phyloP scores from a whole-genome alignment of 169 alveolate genomes.

The Besnoitia besnoiti region DNA sequence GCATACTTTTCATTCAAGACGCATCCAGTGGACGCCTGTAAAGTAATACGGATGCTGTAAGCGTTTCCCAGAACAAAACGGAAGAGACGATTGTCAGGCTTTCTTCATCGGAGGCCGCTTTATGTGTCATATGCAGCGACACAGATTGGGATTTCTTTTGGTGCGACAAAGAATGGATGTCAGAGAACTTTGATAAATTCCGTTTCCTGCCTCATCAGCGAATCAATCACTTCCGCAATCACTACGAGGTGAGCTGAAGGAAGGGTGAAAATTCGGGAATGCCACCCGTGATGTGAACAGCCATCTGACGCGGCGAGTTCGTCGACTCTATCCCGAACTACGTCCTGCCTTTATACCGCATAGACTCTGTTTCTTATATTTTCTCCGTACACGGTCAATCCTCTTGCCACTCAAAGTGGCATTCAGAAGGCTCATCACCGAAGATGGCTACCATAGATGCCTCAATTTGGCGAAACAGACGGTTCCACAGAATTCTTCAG shows the following conservation, averaged over 20 bases:
- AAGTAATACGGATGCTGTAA: too few species aligned
- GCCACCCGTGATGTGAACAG: too few species aligned
- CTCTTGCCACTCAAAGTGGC: too few species aligned
- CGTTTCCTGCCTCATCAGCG: conserved; percentile 88
- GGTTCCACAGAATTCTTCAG: too few species aligned
- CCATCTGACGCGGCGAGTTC: too few species aligned
- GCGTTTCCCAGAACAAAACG: neutral
- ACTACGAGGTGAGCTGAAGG: conserved; percentile 88
- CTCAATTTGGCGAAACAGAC: too few species aligned
- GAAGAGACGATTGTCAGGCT: neutral
- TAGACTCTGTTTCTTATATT: too few species aligned
- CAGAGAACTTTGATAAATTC: conserved; percentile 87
- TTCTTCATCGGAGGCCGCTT: neutral
- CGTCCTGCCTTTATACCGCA: too few species aligned
- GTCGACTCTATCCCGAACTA: too few species aligned
- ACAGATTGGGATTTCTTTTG: conserved; percentile 92
- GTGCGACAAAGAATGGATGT: conserved; percentile 94
- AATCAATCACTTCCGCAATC: conserved; percentile 94
- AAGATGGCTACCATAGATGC: too few species aligned
- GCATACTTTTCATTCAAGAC: neutral
- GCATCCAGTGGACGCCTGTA: neutral
- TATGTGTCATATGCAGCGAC: conserved; percentile 74
- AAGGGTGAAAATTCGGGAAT: neutral
- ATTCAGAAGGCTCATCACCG: too few species aligned
- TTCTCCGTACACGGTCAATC: too few species aligned